A percentile compares a stretch with the other conserved stretches of the same genome.
Conservation (phyloP, 768 basidiomycete species). For the Boletus vermiculosoides region DNA sequence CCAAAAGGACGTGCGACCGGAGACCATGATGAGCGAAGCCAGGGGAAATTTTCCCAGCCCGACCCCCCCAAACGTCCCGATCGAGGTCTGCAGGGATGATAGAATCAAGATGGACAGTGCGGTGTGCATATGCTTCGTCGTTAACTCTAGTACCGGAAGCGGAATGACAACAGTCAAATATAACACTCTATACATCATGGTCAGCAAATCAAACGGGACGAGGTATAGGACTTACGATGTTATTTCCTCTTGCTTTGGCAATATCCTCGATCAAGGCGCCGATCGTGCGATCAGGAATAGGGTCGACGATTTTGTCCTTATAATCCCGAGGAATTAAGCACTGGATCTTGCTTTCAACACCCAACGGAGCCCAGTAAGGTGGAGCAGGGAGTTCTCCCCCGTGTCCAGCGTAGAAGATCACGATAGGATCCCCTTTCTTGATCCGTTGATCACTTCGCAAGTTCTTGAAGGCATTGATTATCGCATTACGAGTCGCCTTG, state of each 20-base stretch:
- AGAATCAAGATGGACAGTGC: constrained; percentile 2
- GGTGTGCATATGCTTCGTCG: constrained; percentile 6
- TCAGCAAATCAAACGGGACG: neutral
- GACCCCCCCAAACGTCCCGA: constrained; percentile 17
- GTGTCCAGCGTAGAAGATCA: constrained; percentile 48
- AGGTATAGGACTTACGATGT: constrained; percentile 36
- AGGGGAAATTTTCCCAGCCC: constrained; percentile 12
- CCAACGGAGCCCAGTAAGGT: constrained; percentile 18
- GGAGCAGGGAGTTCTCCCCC: constrained; percentile 39
- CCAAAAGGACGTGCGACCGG: constrained; percentile 42
- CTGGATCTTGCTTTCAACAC: constrained; percentile 25
- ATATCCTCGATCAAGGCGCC: constrained; percentile 37
- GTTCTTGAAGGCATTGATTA: constrained; percentile 26
- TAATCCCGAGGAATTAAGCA: constrained; percentile 36
- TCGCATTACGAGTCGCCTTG: constrained; percentile 37
- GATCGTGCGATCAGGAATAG: constrained; percentile 42
- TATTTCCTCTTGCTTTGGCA: constrained; percentile 40
- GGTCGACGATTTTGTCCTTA: constrained; percentile 1
- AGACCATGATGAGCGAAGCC: constrained; percentile 30
- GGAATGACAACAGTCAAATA: constrained; percentile 48
- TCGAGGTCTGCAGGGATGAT: constrained; percentile 24
- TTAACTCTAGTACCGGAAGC: constrained; percentile 34
- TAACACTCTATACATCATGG: constrained; percentile 36
- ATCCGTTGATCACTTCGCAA: constrained; percentile 30
- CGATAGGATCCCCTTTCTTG: constrained; percentile 32